phyloP scores from a whole-genome alignment of 148 eudicot species.

The Drosera capensis region DNA sequence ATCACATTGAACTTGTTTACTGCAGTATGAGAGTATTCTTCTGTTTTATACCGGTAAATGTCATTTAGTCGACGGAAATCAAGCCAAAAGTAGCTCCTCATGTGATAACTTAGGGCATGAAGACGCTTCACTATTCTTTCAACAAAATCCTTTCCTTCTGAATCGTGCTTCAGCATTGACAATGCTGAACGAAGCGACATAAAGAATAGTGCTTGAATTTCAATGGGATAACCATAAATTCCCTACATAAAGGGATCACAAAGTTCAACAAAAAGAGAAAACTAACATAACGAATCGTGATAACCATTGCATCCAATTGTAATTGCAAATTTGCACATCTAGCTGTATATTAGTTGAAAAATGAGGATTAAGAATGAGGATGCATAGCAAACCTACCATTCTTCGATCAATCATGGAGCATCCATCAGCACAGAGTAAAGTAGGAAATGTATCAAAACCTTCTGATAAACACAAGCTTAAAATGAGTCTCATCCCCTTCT shows the following conservation, averaged over 20 bases:
- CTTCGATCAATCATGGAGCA: slow-evolving; percentile 73
- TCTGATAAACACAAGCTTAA: slow-evolving; percentile 48
- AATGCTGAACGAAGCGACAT: slow-evolving; percentile 40
- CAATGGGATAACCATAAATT: slow-evolving; percentile 50
- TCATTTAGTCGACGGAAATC: slow-evolving; percentile 47
- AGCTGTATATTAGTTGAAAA: too few relatives aligned
- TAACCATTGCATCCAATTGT: too few relatives aligned
- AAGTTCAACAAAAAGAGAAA: too few relatives aligned
- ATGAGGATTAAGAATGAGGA: too few relatives aligned
- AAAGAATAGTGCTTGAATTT: slow-evolving; percentile 61
- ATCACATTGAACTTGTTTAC: slow-evolving; percentile 43
- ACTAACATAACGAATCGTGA: too few relatives aligned
- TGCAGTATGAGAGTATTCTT: slow-evolving; percentile 49
- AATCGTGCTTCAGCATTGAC: slow-evolving; percentile 34
- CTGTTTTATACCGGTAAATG: slow-evolving; percentile 40
- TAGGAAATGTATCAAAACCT: slow-evolving; percentile 73
- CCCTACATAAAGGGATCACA: too few relatives aligned
- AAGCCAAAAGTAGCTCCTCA: slow-evolving; percentile 43
- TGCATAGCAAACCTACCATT: slow-evolving; percentile 37
- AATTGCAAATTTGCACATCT: too few relatives aligned
- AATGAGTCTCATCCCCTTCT: slow-evolving; percentile 44
- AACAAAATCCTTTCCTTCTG: slow-evolving; percentile 28
- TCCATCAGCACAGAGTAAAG: slow-evolving; percentile 68
- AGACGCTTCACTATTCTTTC: slow-evolving; percentile 30
- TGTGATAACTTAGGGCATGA: slow-evolving; percentile 41